Evolutionary conservation across 345 rosid species (phyloP).

Genomic region (Eucalyptus victrix): DNA sequence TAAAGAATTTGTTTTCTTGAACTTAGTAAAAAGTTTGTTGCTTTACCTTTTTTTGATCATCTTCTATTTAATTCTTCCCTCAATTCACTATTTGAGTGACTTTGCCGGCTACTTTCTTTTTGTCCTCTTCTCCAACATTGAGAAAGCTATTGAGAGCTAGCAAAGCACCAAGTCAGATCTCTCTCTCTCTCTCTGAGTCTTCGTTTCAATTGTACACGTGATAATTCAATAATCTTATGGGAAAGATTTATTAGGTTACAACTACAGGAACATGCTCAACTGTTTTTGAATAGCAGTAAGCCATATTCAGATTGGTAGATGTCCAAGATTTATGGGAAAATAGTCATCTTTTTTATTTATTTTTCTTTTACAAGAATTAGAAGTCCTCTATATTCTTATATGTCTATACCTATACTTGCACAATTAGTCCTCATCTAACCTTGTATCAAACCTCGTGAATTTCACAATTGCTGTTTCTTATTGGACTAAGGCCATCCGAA

Average conservation of each 20-base stretch:
- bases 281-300: neutral
- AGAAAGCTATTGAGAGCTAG: neutral
- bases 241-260: neutral
- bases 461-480: neutral
- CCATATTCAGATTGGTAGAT: neutral
- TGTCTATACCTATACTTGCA: neutral
- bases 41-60: neutral
- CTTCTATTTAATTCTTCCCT: neutral
- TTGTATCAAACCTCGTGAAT: neutral
- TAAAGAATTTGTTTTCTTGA: neutral
- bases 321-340: neutral
- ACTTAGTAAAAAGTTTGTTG: neutral
- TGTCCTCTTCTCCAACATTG: neutral
- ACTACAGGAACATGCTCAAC: neutral
- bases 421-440: neutral
- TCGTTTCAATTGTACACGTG: neutral
- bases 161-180: neutral
- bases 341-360: neutral
- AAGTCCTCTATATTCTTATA: neutral
- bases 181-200: neutral
- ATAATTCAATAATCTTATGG: neutral
- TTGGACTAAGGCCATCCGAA: neutral
- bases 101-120: neutral
- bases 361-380: neutral
- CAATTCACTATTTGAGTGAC: neutral